Base-by-base conservation (phyloP, 2,329 filamentous ascomycete genomes). In the Hortaea werneckii region DNA sequence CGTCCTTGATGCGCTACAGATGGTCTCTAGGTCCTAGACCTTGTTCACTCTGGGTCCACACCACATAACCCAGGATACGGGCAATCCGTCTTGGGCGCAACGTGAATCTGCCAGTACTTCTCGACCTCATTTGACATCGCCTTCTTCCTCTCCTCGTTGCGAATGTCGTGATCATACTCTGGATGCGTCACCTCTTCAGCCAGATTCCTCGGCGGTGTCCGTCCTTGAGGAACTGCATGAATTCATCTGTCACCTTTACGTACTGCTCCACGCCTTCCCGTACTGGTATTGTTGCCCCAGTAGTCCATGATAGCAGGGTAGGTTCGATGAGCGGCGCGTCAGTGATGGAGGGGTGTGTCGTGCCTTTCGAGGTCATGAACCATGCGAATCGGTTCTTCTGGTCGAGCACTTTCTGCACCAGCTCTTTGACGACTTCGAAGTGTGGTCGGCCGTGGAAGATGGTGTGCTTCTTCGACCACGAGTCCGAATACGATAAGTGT, bases 311-410 rank as follows among this genome's bases (percentile, higher is more conserved):
- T 39, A 84, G 67, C 28, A 84, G 64, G 42, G 74, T 64, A 0
- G 80, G 80, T 49, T 82, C 74, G 6, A 85, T 71, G 2, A 84
- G 66, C 0, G 80, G 79, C 11, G 80, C 81, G 55, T 84, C 81
- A 0, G 81, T 83, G 13, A 82, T 76, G 7, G 74, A 78, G 0
- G 81, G 79, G 54, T 85, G 81, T 0, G 78, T 51, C 2, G 52
- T 62, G 50, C 59, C 59, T 53, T 60, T 56, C 3, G 67, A 53
- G 0, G 68, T 72, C 55, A 68, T 60, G 52, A 71, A 71, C 69
- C 69, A 72, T 2, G 58, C 61, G 5, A 50, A 55, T 29, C 69
- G 67, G 10, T 68, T 62, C 45, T 71, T 62, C 47, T 64, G 53
- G 50, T 74, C 63, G 20, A 58, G 53, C 40, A 75, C 66, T 48